Percentiles rank a stretch among this genome's conserved stretches.
Evolutionary conservation across 305 asterid genomes (phyloP).

Genomic region (Nicotiana rustica): DNA sequence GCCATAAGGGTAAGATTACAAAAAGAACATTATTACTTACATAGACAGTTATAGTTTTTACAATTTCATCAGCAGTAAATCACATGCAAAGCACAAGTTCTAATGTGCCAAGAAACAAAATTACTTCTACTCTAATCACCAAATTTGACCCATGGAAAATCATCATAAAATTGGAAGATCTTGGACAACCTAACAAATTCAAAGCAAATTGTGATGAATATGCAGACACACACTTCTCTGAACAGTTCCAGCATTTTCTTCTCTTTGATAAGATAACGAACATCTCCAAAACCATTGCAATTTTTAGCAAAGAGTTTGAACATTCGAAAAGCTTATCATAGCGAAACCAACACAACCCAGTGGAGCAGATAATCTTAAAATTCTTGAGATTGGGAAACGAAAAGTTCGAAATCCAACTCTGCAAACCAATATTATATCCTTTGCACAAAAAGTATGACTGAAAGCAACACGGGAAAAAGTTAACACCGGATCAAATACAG

Average conservation of each 20-base stretch:
- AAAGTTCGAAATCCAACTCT: neutral
- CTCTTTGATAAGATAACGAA: neutral
- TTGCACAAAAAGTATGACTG: neutral
- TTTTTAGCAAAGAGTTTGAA: neutral
- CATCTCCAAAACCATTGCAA: neutral
- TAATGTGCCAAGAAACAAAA: neutral
- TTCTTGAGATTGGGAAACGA: no score
- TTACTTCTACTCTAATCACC: neutral
- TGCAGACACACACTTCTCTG: neutral
- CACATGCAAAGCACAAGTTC: neutral
- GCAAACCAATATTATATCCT: neutral
- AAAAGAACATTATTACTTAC: neutral
- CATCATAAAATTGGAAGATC: neutral
- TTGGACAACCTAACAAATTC: neutral
- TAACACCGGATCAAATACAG: neutral
- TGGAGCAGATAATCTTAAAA: neutral
- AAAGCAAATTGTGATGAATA: neutral
- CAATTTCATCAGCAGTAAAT: neutral
- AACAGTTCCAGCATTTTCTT: neutral
- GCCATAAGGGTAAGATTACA: neutral
- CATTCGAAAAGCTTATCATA: neutral
- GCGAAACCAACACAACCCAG: neutral
- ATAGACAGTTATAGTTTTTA: neutral
- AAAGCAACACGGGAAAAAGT: no score
- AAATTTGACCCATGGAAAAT: neutral